These are phyloP conservation scores for Theobroma grandiflorum DNA, from an alignment of 441 rosid species.

Conservation along the genomic window DNA sequence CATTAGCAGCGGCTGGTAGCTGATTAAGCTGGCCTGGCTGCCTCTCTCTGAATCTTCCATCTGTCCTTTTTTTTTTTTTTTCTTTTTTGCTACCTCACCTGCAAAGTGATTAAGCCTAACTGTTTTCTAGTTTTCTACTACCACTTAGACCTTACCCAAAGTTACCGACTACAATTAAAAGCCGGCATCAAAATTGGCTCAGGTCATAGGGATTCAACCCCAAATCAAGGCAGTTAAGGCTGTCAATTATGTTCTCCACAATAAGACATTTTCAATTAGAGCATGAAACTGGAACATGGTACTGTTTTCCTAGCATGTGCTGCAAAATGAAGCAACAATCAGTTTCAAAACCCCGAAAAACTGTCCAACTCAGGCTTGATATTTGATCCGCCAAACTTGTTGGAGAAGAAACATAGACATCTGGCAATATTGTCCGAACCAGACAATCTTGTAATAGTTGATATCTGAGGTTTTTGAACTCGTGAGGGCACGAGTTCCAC, in stretches of 20 bases:
- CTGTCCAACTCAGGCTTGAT: background rate
- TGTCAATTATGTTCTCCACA: conserved; percentile 4
- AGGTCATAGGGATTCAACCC: background rate
- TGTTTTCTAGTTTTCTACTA: background rate
- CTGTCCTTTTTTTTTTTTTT: background rate
- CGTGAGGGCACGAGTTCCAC: background rate
- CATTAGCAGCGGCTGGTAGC: background rate
- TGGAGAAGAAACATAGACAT: background rate
- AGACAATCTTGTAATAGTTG: background rate
- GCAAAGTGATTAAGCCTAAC: conserved; percentile 1
- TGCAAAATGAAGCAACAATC: background rate
- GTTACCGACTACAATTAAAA: too few relatives aligned
- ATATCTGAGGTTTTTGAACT: background rate
- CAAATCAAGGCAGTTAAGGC: conserved; percentile 1
- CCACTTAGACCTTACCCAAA: background rate
- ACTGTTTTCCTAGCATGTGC: background rate
- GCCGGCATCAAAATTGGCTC: background rate
- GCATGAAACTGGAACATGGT: background rate
- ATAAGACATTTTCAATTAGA: background rate
- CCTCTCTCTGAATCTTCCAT: background rate
- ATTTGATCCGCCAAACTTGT: background rate
- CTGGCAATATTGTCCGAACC: background rate
- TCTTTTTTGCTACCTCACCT: background rate
- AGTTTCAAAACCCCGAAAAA: background rate
- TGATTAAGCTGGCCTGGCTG: background rate